A percentile compares a stretch with the other conserved stretches of the same genome.
Conservation (phyloP, 352 stramenopile species). For the Pelagophyceae sp. region DNA sequence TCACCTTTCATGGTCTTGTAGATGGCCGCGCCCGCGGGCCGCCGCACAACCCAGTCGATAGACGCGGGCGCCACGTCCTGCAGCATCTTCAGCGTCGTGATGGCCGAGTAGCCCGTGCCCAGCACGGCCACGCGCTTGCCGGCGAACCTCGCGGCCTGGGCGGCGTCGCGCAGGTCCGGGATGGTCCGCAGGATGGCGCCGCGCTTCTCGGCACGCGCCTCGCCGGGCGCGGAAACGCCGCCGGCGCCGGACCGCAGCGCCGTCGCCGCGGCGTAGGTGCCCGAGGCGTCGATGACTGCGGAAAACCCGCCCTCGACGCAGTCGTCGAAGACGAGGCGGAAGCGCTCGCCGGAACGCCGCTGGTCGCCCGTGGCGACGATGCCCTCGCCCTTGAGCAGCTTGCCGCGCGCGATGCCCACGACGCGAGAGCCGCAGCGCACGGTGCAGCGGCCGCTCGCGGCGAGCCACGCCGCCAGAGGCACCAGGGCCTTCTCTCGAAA, state of each 20-base stretch:
- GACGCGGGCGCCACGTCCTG: not conserved
- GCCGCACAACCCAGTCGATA: not conserved
- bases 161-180: not conserved
- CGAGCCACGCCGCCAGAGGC: not conserved
- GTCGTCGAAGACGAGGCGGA: conserved; percentile 3
- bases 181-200: not conserved
- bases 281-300: conserved; percentile 17
- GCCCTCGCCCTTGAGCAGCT: conserved; percentile 6
- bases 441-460: not conserved
- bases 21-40: not conserved
- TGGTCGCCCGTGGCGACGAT: not conserved
- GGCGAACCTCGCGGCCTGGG: not conserved
- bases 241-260: conserved; percentile 4
- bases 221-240: conserved; percentile 12
- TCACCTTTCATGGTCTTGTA: conserved; percentile 18
- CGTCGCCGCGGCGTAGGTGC: conserved; percentile 4
- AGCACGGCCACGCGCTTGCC: conserved; percentile 22
- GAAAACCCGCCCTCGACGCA: not conserved
- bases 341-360: not conserved
- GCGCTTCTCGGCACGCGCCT: not conserved
- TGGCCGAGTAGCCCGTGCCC: conserved; percentile 12
- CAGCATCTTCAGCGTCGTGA: conserved; percentile 10
- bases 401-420: not conserved
- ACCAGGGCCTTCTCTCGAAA: not conserved
- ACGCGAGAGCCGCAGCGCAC: not conserved